phyloP scores from a whole-genome alignment of 139 green algal genomes.

The Coelastrella sp. region DNA sequence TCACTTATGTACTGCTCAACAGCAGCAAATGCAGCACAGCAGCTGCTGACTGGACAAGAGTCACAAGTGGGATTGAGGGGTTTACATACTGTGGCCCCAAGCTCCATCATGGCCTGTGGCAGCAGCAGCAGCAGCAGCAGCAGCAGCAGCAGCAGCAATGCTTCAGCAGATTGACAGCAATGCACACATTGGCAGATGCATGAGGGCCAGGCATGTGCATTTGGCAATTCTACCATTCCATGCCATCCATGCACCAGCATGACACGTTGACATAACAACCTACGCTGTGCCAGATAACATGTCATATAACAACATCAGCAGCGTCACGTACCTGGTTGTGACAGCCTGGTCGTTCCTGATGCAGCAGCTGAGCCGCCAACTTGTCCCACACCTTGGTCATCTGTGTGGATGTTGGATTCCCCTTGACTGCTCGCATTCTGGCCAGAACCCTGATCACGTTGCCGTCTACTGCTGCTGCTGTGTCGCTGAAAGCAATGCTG shows the following conservation, averaged over 20 bases:
- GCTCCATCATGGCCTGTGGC: conserved; percentile 95
- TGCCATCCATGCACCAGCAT: too few species aligned
- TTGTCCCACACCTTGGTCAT: conserved; percentile 8
- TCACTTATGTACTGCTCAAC: neutral
- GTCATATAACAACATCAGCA: too few species aligned
- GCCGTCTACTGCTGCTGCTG: conserved; percentile 88
- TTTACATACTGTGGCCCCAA: conserved; percentile 91
- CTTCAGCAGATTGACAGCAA: neutral
- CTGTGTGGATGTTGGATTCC: conserved; percentile 52
- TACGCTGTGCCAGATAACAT: too few species aligned
- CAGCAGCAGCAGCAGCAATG: neutral
- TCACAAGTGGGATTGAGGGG: conserved; percentile 65
- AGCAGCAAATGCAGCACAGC: neutral
- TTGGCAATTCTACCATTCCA: too few species aligned
- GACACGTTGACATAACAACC: too few species aligned
- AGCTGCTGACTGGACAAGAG: conserved; percentile 60
- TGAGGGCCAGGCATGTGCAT: neutral
- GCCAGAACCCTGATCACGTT: conserved; percentile 94
- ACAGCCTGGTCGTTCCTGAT: conserved; percentile 82
- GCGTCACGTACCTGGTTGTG: conserved; percentile 94
- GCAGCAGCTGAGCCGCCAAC: conserved; percentile 76
- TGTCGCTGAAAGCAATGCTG: conserved; percentile 87
- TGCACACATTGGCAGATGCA: neutral
- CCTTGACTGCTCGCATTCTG: conserved; percentile 62
- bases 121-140: neutral